phyloP scores from a whole-genome alignment of 2,329 filamentous ascomycete genomes.

The Xylaria sp. region DNA sequence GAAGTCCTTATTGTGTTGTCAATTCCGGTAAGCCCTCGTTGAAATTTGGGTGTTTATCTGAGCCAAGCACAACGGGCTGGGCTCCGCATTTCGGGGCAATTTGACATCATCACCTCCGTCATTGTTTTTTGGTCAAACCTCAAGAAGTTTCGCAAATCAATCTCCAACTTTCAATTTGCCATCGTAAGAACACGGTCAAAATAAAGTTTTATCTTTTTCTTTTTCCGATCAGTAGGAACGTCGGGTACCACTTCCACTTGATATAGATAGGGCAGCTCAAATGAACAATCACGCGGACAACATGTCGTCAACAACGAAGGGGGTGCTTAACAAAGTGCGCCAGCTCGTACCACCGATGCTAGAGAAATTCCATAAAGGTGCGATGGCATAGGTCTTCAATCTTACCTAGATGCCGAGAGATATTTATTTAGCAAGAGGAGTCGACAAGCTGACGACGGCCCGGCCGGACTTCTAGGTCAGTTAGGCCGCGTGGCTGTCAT shows the following conservation, averaged over 20 bases:
- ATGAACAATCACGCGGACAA: slow-evolving; percentile 49
- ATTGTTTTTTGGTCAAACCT: not conserved
- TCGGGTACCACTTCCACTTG: not conserved
- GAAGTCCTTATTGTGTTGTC: slow-evolving; percentile 5
- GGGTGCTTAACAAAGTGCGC: slow-evolving; percentile 81
- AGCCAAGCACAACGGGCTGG: not conserved
- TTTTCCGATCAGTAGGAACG: not conserved
- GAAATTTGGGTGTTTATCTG: not conserved
- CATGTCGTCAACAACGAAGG: slow-evolving; percentile 77
- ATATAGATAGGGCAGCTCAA: slow-evolving; percentile 14
- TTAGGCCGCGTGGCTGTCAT: slow-evolving; percentile 92
- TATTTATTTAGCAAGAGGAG: not conserved
- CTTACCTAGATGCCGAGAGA: not conserved
- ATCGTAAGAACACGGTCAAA: not conserved
- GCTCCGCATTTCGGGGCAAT: slow-evolving; percentile 21
- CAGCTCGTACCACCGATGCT: slow-evolving; percentile 95
- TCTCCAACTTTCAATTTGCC: not conserved
- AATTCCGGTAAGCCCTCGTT: not conserved
- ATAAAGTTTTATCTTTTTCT: not conserved
- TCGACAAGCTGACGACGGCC: slow-evolving; percentile 30
- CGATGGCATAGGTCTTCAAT: slow-evolving; percentile 28
- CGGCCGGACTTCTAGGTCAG: slow-evolving; percentile 70
- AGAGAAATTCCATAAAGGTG: slow-evolving; percentile 95
- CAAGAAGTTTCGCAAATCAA: not conserved
- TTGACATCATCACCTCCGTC: slow-evolving; percentile 30